Percentiles rank a stretch among this genome's conserved stretches.
These are phyloP conservation scores for Fusarium sp. DNA, from an alignment of 2,329 filamentous ascomycete species.

Conservation along the genomic window DNA sequence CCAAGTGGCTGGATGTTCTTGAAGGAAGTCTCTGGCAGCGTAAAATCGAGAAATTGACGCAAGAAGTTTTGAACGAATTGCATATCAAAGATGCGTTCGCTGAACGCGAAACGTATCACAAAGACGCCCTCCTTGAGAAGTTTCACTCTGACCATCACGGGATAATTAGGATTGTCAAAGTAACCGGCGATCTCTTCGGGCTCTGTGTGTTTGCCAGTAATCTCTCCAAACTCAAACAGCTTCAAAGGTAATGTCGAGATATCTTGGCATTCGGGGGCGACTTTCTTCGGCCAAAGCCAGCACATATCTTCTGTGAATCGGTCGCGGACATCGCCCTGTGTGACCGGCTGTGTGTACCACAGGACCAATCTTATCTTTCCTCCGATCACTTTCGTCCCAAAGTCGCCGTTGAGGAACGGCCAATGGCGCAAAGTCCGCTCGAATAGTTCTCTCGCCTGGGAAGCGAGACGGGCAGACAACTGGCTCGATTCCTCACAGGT, in stretches of 20 bases:
- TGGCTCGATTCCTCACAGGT: not conserved
- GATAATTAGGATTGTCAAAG: not conserved
- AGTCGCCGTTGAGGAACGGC: slow-evolving; percentile 29
- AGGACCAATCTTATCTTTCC: slow-evolving; percentile 3
- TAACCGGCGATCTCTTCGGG: not conserved
- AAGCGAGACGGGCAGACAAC: not conserved
- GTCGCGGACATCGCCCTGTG: not conserved
- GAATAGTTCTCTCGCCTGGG: slow-evolving; percentile 1
- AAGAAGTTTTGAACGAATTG: slow-evolving; percentile 38
- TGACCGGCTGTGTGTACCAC: slow-evolving; percentile 4
- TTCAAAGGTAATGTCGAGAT: not conserved
- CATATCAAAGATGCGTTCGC: slow-evolving; percentile 34
- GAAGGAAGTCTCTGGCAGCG: not conserved
- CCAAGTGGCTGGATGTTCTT: not conserved
- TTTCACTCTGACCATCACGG: slow-evolving; percentile 16
- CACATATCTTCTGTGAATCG: not conserved
- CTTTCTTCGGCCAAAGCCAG: not conserved
- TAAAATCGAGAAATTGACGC: slow-evolving; percentile 13
- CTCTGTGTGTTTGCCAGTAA: not conserved
- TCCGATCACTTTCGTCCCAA: not conserved
- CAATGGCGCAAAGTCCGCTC: slow-evolving; percentile 18
- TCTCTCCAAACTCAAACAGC: not conserved
- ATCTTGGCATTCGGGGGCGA: not conserved
- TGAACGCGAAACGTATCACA: slow-evolving; percentile 35
- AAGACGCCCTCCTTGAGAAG: slow-evolving; percentile 5